These are phyloP conservation scores for Oryza officinalis DNA, from an alignment of 176 grass and related monocot species.

Conservation along the genomic window DNA sequence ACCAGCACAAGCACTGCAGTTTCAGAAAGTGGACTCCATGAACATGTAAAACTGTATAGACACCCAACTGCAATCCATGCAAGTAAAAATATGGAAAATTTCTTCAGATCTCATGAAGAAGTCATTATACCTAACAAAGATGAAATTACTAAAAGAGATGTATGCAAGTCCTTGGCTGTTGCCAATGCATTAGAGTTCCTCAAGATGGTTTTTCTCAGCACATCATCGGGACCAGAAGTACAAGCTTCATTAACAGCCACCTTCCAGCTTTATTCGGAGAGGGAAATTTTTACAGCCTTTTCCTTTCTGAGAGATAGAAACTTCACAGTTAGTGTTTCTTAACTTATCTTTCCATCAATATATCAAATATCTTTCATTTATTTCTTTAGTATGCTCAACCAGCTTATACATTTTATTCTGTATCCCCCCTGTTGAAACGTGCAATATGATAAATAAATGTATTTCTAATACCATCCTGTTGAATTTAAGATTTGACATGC, in stretches of 20 bases:
- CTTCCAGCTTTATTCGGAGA: slow-evolving; percentile 73
- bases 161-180: slow-evolving; percentile 65
- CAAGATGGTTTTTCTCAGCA: slow-evolving; percentile 80
- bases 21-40: slow-evolving; percentile 34
- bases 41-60: slow-evolving; percentile 33
- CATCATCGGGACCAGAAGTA: slow-evolving; percentile 62
- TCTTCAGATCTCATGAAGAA: slow-evolving; percentile 33
- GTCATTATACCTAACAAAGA: slow-evolving; percentile 50
- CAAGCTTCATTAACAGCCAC: slow-evolving; percentile 72
- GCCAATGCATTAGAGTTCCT: slow-evolving; percentile 86
- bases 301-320: slow-evolving; percentile 79
- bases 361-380: slow-evolving; percentile 16
- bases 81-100: slow-evolving; percentile 37
- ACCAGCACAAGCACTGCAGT: slow-evolving; percentile 16
- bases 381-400: slow-evolving; percentile 11
- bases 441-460: slow-evolving; percentile 7
- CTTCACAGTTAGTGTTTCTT: slow-evolving; percentile 56
- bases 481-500: slow-evolving; percentile 1
- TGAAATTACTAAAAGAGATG: slow-evolving; percentile 56
- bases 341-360: slow-evolving; percentile 25
- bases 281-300: slow-evolving; percentile 85
- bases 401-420: background rate
- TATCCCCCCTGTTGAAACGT: background rate
- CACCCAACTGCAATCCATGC: slow-evolving; percentile 25
- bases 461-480: background rate